Conservation (phyloP, 1,284 basidiomycete species). For the Sphagnurus paluster region DNA sequence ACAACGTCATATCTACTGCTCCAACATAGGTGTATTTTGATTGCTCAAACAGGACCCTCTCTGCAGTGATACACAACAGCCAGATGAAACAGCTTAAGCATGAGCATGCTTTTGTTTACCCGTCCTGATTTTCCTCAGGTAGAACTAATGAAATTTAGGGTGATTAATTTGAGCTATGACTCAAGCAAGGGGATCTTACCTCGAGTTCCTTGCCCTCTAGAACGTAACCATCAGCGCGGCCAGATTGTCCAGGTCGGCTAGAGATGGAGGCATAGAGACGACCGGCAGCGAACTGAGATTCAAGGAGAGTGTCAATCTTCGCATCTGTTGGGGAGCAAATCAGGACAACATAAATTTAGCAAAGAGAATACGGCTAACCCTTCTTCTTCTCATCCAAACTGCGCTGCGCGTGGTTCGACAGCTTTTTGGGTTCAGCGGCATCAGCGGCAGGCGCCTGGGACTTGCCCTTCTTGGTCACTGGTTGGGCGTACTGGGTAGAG, state of each 20-base stretch:
- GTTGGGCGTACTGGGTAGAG: conserved; percentile 78
- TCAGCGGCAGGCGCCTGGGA: conserved; percentile 45
- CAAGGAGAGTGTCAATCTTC: conserved; percentile 88
- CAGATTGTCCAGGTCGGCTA: conserved; percentile 92
- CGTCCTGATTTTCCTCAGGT: conserved; percentile 88
- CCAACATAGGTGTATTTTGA: conserved; percentile 16
- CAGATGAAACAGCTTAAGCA: conserved; percentile 29
- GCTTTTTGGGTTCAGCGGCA: conserved; percentile 68
- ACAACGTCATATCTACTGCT: conserved; percentile 8
- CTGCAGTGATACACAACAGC: conserved; percentile 3
- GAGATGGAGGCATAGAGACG: conserved; percentile 88
- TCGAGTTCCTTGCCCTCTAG: conserved; percentile 97
- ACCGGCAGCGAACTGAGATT: conserved; percentile 84
- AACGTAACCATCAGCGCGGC: conserved; percentile 92
- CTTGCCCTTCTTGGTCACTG: conserved; percentile 87
- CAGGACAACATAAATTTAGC: conserved; percentile 2
- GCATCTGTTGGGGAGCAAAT: conserved; percentile 51
- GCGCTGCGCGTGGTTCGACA: conserved; percentile 88
- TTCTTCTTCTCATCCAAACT: conserved; percentile 88
- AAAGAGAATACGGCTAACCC: conserved; percentile 56
- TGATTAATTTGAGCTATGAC: conserved; percentile 4
- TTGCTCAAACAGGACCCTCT: conserved; percentile 6
- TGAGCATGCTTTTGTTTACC: conserved; percentile 93
- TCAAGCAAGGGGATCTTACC: conserved; percentile 44
- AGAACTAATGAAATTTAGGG: conserved; percentile 61